phyloP scores from a whole-genome alignment of 495 filamentous ascomycete species.

The Aspergillus bridgeri region DNA sequence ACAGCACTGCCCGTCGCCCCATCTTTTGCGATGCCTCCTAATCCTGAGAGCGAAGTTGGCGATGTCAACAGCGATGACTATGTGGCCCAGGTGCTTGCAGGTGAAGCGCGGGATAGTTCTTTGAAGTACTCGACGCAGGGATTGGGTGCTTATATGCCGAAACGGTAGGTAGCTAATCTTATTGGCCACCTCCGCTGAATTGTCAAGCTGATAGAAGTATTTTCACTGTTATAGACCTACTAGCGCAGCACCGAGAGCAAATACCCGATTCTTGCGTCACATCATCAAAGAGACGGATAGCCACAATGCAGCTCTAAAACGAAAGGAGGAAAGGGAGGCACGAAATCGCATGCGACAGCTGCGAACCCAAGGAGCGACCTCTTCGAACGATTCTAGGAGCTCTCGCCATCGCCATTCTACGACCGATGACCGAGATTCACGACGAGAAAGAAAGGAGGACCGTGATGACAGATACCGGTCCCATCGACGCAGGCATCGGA shows the following conservation, averaged over 20 bases:
- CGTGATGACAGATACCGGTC: conserved; percentile 19
- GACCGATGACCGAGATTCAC: conserved; percentile 15
- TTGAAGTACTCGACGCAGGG: conserved; percentile 71
- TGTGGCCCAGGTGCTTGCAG: conserved; percentile 67
- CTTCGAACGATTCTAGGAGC: conserved; percentile 29
- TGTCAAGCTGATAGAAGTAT: conserved; percentile 8
- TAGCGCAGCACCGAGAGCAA: conserved; percentile 76
- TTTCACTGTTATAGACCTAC: conserved; percentile 41
- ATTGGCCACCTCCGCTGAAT: not conserved
- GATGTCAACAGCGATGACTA: conserved; percentile 63
- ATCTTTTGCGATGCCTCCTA: conserved; percentile 18
- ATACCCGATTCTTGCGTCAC: conserved; percentile 83
- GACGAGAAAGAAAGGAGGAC: conserved; percentile 17
- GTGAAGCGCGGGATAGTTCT: conserved; percentile 68
- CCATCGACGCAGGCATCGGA: conserved; percentile 28
- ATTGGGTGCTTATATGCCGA: conserved; percentile 64
- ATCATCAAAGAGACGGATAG: conserved; percentile 84
- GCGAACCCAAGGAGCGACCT: conserved; percentile 26
- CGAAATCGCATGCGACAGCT: conserved; percentile 55
- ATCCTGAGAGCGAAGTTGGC: conserved; percentile 19
- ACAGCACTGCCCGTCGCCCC: not conserved
- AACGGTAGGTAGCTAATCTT: conserved; percentile 50
- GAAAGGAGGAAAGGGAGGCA: conserved; percentile 70
- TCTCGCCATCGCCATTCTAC: conserved; percentile 13
- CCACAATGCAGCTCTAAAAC: conserved; percentile 84